A percentile compares a stretch with the other conserved stretches of the same genome.
These are phyloP conservation scores for Liriodendron chinense DNA, from an alignment of 164 flowering plant species.

Conservation along the genomic window DNA sequence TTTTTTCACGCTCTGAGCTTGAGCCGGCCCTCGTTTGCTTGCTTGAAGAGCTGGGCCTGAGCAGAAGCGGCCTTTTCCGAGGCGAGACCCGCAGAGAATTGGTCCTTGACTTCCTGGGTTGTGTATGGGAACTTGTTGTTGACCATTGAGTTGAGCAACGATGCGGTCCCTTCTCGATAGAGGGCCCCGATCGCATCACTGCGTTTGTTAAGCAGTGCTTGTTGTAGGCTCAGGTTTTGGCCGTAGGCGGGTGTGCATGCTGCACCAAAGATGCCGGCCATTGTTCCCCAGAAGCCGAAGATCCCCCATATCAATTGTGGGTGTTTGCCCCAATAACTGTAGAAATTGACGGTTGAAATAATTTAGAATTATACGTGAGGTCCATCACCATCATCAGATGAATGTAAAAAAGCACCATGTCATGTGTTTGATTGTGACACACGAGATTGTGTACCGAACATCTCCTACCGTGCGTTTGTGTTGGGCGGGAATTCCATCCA, in stretches of 20 bases:
- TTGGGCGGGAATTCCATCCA: too few relatives aligned
- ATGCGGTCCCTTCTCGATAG: slow-evolving; percentile 82
- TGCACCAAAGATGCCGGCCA: slow-evolving; percentile 48
- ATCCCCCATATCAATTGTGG: slow-evolving; percentile 61
- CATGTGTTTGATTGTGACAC: too few relatives aligned
- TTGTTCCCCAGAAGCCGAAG: slow-evolving; percentile 66
- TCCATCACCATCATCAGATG: neutral
- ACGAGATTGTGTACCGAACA: too few relatives aligned
- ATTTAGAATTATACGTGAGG: too few relatives aligned
- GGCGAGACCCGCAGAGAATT: slow-evolving; percentile 42
- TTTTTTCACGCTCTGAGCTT: slow-evolving; percentile 26
- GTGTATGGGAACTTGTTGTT: slow-evolving; percentile 58
- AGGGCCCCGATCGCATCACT: slow-evolving; percentile 69
- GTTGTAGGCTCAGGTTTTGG: slow-evolving; percentile 36
- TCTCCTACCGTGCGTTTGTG: too few relatives aligned
- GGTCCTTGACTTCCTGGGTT: slow-evolving; percentile 53
- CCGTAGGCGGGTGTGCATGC: slow-evolving; percentile 31
- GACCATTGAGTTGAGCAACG: slow-evolving; percentile 78
- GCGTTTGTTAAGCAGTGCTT: slow-evolving; percentile 69
- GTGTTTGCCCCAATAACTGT: slow-evolving; percentile 73
- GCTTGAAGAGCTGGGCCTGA: slow-evolving; percentile 73
- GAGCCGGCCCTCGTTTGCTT: slow-evolving; percentile 70
- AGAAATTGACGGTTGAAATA: neutral
- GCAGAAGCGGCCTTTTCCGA: slow-evolving; percentile 64
- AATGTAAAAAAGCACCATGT: too few relatives aligned